These are phyloP conservation scores for Carallia pectinifolia DNA, from an alignment of 345 rosid species.

Conservation along the genomic window DNA sequence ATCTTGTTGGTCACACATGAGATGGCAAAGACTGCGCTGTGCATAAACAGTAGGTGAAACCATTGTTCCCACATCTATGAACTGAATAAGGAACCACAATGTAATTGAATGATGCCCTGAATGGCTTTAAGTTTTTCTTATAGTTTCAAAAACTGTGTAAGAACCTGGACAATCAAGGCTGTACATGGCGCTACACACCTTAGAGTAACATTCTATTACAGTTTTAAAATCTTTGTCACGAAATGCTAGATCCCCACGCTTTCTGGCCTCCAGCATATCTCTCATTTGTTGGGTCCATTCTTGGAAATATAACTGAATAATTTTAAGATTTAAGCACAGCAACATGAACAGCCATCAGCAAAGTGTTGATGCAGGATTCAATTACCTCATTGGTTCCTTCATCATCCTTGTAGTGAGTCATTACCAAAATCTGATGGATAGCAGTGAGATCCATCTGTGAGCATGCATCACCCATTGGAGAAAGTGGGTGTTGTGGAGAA, in stretches of 20 bases:
- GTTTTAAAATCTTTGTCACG: too few relatives aligned
- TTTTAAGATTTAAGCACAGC: constrained; percentile 13
- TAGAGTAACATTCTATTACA: constrained; percentile 78
- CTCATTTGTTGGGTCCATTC: constrained; percentile 94
- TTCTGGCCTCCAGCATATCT: constrained; percentile 86
- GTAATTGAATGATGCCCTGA: too few relatives aligned
- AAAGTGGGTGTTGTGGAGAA: too few relatives aligned
- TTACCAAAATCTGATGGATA: constrained; percentile 76
- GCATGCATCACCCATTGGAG: constrained; percentile 85
- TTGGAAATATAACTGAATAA: constrained; percentile 74
- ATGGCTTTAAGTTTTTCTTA: too few relatives aligned
- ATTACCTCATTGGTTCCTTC: too few relatives aligned
- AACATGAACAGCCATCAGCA: background rate
- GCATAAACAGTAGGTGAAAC: constrained; percentile 81
- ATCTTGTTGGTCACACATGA: constrained; percentile 74
- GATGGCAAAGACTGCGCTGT: constrained; percentile 71
- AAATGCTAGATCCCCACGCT: constrained; percentile 79
- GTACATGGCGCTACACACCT: constrained; percentile 33
- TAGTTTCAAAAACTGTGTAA: too few relatives aligned
- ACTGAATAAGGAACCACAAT: constrained; percentile 35
- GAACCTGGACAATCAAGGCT: too few relatives aligned
- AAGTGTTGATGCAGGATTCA: too few relatives aligned
- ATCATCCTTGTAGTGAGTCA: constrained; percentile 78
- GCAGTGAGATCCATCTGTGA: constrained; percentile 81
- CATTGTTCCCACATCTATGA: constrained; percentile 79